A percentile compares a stretch with the other conserved stretches of the same genome.
These are phyloP conservation scores for Yamadazyma friedrichii DNA, from an alignment of 1,139 yeast genomes.

Conservation along the genomic window DNA sequence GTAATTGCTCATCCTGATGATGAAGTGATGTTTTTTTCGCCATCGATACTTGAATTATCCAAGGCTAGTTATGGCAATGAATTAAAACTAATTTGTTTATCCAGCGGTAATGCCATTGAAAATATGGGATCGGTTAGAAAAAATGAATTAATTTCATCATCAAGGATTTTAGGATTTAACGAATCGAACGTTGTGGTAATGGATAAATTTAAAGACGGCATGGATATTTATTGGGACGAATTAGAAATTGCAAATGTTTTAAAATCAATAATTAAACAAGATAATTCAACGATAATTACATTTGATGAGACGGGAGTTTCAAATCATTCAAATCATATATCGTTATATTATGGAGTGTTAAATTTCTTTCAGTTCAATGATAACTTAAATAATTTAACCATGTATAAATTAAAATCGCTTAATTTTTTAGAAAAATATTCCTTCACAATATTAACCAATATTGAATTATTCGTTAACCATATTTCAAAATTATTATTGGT, in stretches of 20 bases:
- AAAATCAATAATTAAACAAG: constrained; percentile 16
- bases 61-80: constrained; percentile 49
- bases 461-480: constrained; percentile 40
- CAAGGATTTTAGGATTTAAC: constrained; percentile 55
- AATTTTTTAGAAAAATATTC: constrained; percentile 52
- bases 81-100: constrained; percentile 66
- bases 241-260: constrained; percentile 35
- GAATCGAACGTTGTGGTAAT: constrained; percentile 43
- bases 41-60: constrained; percentile 59
- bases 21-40: constrained; percentile 96
- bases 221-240: constrained; percentile 66
- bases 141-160: constrained; percentile 58
- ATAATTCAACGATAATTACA: constrained; percentile 52
- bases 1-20: constrained; percentile 97
- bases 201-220: constrained; percentile 65
- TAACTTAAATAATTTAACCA: constrained; percentile 14
- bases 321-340: constrained; percentile 78
- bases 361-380: constrained; percentile 22
- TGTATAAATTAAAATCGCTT: constrained; percentile 46
- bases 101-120: constrained; percentile 66
- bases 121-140: constrained; percentile 66
- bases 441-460: constrained; percentile 46
- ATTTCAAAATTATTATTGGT: constrained; percentile 30
- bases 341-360: constrained; percentile 58
- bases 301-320: constrained; percentile 87